These are phyloP conservation scores for Fusarium veterinarium DNA, from an alignment of 2,329 filamentous ascomycete species.

Conservation along the genomic window DNA sequence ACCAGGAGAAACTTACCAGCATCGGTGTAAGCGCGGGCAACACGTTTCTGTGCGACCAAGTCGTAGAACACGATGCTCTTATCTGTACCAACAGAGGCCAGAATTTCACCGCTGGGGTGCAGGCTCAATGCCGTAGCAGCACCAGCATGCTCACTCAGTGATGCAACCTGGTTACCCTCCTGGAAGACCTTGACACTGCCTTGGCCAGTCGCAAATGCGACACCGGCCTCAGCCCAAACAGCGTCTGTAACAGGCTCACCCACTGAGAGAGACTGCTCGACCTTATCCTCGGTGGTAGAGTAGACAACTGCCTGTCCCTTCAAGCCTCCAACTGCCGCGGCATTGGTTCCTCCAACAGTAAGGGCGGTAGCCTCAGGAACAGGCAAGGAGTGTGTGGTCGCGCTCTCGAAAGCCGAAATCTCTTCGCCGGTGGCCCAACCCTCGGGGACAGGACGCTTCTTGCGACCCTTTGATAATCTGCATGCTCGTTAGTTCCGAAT, in stretches of 20 bases:
- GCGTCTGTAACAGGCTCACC: conserved; percentile 75
- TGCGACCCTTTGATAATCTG: conserved; percentile 87
- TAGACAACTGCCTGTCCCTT: conserved; percentile 81
- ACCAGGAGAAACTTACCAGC: conserved; percentile 69
- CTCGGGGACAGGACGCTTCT: conserved; percentile 87
- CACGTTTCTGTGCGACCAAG: conserved; percentile 71
- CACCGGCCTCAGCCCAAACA: conserved; percentile 73
- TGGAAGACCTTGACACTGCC: conserved; percentile 86
- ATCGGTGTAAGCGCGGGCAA: conserved; percentile 84
- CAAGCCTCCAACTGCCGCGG: conserved; percentile 79
- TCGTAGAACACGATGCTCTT: conserved; percentile 96
- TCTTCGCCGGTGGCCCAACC: conserved; percentile 84
- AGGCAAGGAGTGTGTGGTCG: conserved; percentile 59
- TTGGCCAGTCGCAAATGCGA: conserved; percentile 78
- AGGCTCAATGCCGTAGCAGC: conserved; percentile 80
- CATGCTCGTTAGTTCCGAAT: conserved; percentile 21
- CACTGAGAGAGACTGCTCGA: conserved; percentile 75
- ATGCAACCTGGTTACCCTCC: conserved; percentile 73
- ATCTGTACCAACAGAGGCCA: conserved; percentile 89
- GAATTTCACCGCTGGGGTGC: conserved; percentile 84
- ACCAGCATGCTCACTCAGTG: conserved; percentile 85
- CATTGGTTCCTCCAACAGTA: conserved; percentile 68
- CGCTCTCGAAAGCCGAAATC: conserved; percentile 64
- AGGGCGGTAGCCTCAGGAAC: conserved; percentile 63
- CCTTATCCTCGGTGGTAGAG: conserved; percentile 74